Base-by-base conservation (phyloP, 805 yeast genomes). In the Saturnispora bothae region DNA sequence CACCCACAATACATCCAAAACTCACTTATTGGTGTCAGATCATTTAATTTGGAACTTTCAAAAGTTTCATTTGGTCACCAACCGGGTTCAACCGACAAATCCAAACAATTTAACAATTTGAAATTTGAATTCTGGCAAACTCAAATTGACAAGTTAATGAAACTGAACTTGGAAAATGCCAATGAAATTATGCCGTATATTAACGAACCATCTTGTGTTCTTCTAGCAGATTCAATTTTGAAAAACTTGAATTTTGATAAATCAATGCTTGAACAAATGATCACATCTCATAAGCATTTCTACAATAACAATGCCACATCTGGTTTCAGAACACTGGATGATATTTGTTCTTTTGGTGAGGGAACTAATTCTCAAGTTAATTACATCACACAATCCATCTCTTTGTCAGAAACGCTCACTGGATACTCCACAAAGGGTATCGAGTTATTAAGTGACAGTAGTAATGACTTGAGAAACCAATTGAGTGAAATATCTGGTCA, bases 61-160 rank as follows among this genome's bases (percentile, higher is more conserved):
- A 56, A 52, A 33, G 39, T 57, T 3, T 54, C 60, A 44, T 38
- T 44, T 2, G 54, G 55, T 3, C 34, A 43, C 9, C 54, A 60
- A 12, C 51, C 48, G 28, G 67, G 69, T 2, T 61, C 40, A 33
- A 46, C 33, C 52, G 57, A 42, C 41, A 47, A 48, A 41, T 60
- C 44, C 34, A 47, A 30, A 41, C 65, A 32, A 26, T 65, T 53
- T 65, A 69, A 26, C 34, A 69, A 68, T 55, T 40, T 82, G 51
- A 76, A 81, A 49, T 73, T 81, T 53, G 75, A 76, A 47, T 81
- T 79, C 54, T 84, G 94, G 94, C 66, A 74, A 43, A 81, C 79
- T 36, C 63, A 71, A 42, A 41, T 83, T 5, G 63, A 66, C 28
- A 65, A 64, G 42, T 63, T 75, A 6, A 66, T 68, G 44, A 50